A percentile compares a stretch with the other conserved stretches of the same genome.
Evolutionary conservation across 768 basidiomycete genomes (phyloP).

Genomic region (Mycena rebaudengoi): DNA sequence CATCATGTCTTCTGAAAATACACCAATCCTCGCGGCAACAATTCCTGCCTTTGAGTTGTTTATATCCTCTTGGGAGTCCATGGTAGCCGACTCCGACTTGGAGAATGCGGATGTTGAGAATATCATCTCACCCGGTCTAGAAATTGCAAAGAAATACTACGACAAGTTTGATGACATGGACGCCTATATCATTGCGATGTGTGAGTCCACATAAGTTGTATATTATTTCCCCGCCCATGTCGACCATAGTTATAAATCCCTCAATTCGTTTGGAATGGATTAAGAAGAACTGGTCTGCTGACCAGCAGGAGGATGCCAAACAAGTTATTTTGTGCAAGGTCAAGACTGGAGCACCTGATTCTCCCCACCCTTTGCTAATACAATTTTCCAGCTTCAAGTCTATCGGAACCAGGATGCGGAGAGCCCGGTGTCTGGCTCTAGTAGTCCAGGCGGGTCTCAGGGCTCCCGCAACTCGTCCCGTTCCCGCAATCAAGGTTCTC

Average conservation of each 20-base stretch:
- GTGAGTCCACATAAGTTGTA: background rate
- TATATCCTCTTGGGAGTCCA: too few relatives aligned
- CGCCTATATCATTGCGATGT: slow-evolving; percentile 8
- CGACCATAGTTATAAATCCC: slow-evolving; percentile 6
- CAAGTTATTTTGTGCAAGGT: slow-evolving; percentile 5
- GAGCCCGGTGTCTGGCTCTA: slow-evolving; percentile 3
- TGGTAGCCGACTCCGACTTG: background rate
- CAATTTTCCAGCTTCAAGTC: slow-evolving; percentile 3
- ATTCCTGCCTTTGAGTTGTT: too few relatives aligned
- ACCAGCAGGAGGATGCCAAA: slow-evolving; percentile 1
- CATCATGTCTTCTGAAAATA: too few relatives aligned
- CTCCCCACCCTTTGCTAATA: slow-evolving; percentile 2
- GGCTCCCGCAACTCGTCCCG: slow-evolving; percentile 2
- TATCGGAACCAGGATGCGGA: slow-evolving; percentile 7
- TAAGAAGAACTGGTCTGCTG: slow-evolving; percentile 3
- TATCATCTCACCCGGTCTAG: background rate
- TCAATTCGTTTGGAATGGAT: slow-evolving; percentile 9
- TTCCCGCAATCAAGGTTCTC: slow-evolving; percentile 4
- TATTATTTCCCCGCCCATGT: background rate
- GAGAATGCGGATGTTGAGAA: background rate
- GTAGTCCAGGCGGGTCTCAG: slow-evolving; percentile 2
- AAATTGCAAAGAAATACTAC: background rate
- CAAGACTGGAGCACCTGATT: background rate
- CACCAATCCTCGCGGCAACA: background rate
- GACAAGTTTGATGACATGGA: slow-evolving; percentile 3